phyloP scores from a whole-genome alignment of 495 filamentous ascomycete genomes.

The Bryoglossum gracile region DNA sequence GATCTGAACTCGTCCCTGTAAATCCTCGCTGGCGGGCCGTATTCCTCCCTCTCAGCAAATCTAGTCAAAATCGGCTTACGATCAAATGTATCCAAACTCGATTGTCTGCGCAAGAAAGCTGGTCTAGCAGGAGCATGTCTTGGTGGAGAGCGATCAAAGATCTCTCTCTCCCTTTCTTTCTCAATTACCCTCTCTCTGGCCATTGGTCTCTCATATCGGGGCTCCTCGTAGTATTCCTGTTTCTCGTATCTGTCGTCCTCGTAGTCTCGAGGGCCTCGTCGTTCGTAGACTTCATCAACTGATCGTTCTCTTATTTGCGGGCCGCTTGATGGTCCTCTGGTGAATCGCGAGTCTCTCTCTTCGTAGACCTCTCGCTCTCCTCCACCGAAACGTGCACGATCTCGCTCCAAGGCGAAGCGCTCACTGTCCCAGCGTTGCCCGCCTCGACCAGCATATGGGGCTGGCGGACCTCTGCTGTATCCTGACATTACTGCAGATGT shows the following conservation, averaged over 20 bases:
- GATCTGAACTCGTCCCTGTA: constrained; percentile 39
- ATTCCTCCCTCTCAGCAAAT: constrained; percentile 40
- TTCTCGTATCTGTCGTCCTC: constrained; percentile 44
- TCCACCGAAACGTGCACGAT: constrained; percentile 36
- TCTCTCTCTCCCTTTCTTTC: constrained; percentile 45
- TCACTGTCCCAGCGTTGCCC: constrained; percentile 24
- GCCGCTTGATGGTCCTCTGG: not conserved
- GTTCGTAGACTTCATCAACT: constrained; percentile 28
- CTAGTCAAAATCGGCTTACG: constrained; percentile 50
- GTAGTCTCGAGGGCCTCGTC: constrained; percentile 32
- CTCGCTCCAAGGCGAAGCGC: constrained; percentile 25
- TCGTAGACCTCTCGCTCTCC: constrained; percentile 22
- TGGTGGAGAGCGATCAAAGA: constrained; percentile 23
- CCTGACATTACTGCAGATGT: constrained; percentile 15
- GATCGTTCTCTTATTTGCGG: constrained; percentile 24
- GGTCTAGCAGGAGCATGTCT: constrained; percentile 42
- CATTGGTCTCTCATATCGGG: constrained; percentile 44
- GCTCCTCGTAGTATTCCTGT: constrained; percentile 44
- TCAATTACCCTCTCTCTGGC: constrained; percentile 20
- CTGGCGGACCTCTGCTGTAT: constrained; percentile 18
- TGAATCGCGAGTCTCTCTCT: constrained; percentile 17
- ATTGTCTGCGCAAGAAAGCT: constrained; percentile 56
- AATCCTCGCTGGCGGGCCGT: constrained; percentile 33
- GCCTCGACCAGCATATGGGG: constrained; percentile 12
- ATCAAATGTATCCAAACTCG: constrained; percentile 67